Percentiles rank a stretch among this genome's conserved stretches.
phyloP scores from a whole-genome alignment of 805 yeast species.

The Metschnikowia cerradonensis region DNA sequence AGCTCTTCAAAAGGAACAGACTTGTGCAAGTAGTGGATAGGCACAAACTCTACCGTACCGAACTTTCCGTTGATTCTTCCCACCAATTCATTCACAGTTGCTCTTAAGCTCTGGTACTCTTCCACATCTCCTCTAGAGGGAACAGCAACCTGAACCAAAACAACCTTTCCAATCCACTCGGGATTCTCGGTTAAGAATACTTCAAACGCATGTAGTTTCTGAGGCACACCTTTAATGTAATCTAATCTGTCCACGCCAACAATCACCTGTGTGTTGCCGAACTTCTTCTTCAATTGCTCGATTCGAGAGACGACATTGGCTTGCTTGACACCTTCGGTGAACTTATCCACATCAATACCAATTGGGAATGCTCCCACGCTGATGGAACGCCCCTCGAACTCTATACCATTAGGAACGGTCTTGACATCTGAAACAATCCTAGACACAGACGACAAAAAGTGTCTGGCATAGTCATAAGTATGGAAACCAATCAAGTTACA shows the following conservation, averaged over 20 bases:
- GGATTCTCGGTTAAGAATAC: slow-evolving; percentile 90
- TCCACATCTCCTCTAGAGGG: slow-evolving; percentile 98
- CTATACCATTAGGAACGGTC: slow-evolving; percentile 88
- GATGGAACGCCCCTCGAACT: slow-evolving; percentile 69
- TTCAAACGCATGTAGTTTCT: slow-evolving; percentile 93
- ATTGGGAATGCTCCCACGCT: slow-evolving; percentile 97
- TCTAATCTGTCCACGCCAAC: slow-evolving; percentile 97
- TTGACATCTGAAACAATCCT: slow-evolving; percentile 69
- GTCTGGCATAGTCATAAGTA: slow-evolving; percentile 98
- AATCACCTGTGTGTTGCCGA: slow-evolving; percentile 78
- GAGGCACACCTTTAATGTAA: slow-evolving; percentile 97
- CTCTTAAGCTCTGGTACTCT: slow-evolving; percentile 89
- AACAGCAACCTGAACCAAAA: slow-evolving; percentile 92
- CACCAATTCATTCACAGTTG: slow-evolving; percentile 92
- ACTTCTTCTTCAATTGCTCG: slow-evolving; percentile 50
- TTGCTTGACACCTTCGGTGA: slow-evolving; percentile 69
- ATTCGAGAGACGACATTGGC: slow-evolving; percentile 64
- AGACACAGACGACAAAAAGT: slow-evolving; percentile 85
- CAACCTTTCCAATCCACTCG: slow-evolving; percentile 97
- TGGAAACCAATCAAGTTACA: slow-evolving; percentile 97
- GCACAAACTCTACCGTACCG: slow-evolving; percentile 96
- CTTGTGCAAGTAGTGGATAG: slow-evolving; percentile 94
- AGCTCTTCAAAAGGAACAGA: slow-evolving; percentile 88
- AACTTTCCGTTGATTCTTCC: slow-evolving; percentile 95
- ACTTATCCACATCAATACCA: slow-evolving; percentile 94